Base-by-base conservation (phyloP, 345 rosid species). In the Streptanthus diversifolius region DNA sequence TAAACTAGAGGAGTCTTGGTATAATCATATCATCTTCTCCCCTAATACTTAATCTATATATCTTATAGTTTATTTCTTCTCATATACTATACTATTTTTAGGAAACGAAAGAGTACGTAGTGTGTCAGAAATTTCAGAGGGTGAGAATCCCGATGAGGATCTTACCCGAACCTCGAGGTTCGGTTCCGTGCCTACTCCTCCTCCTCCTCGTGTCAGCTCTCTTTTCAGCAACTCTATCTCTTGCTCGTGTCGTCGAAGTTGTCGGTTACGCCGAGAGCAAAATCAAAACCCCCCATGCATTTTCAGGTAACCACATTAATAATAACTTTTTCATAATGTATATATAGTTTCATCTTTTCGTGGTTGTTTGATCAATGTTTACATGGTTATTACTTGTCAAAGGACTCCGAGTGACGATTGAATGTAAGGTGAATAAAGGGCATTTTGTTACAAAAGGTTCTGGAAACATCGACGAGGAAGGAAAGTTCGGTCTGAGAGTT, bases 391-490 rank as follows among this genome's bases (percentile, higher is more conserved):
- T 66, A 6, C 18, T 35, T 56, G 54, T 6, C 53, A 3, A 74
- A 90, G 98, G 98, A 63, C 90, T 93, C 27, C 77, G 73, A 0
- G 93, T 88, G 37, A 87, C 80, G 7, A 83, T 93, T 19, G 93
- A 93, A 0, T 93, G 98, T 78, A 83, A 89, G 83, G 63, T 44
- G 0, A 72, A 79, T 33, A 82, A 78, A 15, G 92, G 87, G 13
- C 77, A 79, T 35, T 84, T 90, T 66, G 83, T 81, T 41, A 89
- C 85, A 5, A 77, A 69, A 71, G 97, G 93, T 1, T 61, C 51
- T 0, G 88, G 86, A 0, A 77, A 83, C 77, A 83, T 93, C 3
- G 93, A 88, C 14, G 69, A 75, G 18, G 71, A 77, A 21, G 97
- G 98, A 21, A 89, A 81, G 56, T 93, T 93, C 78, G 77, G 88